Percentiles rank a stretch among this genome's conserved stretches.
phyloP scores from a whole-genome alignment of 1,284 basidiomycete species.

The Malassezia slooffiae region DNA sequence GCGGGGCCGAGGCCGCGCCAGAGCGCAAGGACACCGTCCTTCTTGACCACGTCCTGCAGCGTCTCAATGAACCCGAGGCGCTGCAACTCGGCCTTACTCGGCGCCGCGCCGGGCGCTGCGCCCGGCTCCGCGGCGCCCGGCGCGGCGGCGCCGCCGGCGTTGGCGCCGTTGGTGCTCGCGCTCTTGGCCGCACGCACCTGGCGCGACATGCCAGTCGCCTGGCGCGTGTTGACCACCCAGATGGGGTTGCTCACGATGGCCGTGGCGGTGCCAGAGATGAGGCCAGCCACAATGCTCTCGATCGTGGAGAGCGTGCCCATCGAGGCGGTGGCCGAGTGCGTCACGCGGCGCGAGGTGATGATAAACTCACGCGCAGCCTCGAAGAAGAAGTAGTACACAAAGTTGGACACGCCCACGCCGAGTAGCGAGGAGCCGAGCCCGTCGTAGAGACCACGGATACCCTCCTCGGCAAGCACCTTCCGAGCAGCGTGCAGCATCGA shows the following conservation, averaged over 20 bases:
- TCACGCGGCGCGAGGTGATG: constrained; percentile 44
- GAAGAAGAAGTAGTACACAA: constrained; percentile 51
- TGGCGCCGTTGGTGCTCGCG: neutral
- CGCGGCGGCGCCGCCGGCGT: neutral
- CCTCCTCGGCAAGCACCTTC: constrained; percentile 74
- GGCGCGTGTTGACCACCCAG: constrained; percentile 59
- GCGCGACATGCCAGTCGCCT: too few relatives aligned
- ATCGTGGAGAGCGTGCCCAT: constrained; percentile 57
- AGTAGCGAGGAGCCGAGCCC: constrained; percentile 75
- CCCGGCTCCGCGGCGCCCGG: neutral
- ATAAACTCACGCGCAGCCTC: constrained; percentile 44
- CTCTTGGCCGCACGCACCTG: constrained; percentile 39
- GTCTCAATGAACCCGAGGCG: constrained; percentile 53
- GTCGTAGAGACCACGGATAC: constrained; percentile 71
- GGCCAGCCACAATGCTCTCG: constrained; percentile 79
- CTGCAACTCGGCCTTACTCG: constrained; percentile 17
- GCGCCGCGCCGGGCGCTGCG: neutral
- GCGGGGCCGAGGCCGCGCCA: constrained; percentile 95
- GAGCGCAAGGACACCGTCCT: constrained; percentile 69
- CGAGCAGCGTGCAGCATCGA: constrained; percentile 51
- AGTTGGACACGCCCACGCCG: constrained; percentile 88
- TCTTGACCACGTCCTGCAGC: constrained; percentile 60
- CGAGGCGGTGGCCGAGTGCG: constrained; percentile 19
- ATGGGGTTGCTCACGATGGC: constrained; percentile 86
- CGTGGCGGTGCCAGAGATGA: constrained; percentile 82